phyloP scores from a whole-genome alignment of 345 rosid genomes.

The Aegle marmelos region DNA sequence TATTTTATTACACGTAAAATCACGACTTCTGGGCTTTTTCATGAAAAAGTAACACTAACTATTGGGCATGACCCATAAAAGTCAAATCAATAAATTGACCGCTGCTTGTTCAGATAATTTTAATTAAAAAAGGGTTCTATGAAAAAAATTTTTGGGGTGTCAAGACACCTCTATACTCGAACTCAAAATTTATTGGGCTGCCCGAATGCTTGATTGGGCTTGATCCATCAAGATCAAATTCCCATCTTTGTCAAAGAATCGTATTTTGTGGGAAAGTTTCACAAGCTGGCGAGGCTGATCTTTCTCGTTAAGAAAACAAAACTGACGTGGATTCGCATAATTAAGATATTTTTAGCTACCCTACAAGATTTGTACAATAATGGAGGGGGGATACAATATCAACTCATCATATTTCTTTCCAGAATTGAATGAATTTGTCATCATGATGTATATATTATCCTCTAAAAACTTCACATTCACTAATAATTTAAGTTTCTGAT shows the following conservation, averaged over 20 bases:
- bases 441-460: not conserved
- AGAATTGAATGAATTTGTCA: not conserved
- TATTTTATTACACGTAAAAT: too few relatives aligned
- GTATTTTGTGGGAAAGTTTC: not conserved
- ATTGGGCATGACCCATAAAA: too few relatives aligned
- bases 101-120: too few relatives aligned
- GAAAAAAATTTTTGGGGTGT: too few relatives aligned
- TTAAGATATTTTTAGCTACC: constrained; percentile 1
- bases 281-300: not conserved
- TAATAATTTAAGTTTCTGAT: not conserved
- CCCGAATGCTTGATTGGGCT: too few relatives aligned
- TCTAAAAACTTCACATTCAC: not conserved
- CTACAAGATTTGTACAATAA: not conserved
- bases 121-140: too few relatives aligned
- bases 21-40: too few relatives aligned
- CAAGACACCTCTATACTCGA: too few relatives aligned
- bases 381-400: not conserved
- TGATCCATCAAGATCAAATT: too few relatives aligned
- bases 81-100: too few relatives aligned
- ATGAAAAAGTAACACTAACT: too few relatives aligned
- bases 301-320: not conserved
- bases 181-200: too few relatives aligned
- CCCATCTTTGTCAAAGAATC: not conserved
- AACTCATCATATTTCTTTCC: constrained; percentile 5
- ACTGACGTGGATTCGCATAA: constrained; percentile 1